Base-by-base conservation (phyloP, 139 green algal genomes). In the Volvox africanus region DNA sequence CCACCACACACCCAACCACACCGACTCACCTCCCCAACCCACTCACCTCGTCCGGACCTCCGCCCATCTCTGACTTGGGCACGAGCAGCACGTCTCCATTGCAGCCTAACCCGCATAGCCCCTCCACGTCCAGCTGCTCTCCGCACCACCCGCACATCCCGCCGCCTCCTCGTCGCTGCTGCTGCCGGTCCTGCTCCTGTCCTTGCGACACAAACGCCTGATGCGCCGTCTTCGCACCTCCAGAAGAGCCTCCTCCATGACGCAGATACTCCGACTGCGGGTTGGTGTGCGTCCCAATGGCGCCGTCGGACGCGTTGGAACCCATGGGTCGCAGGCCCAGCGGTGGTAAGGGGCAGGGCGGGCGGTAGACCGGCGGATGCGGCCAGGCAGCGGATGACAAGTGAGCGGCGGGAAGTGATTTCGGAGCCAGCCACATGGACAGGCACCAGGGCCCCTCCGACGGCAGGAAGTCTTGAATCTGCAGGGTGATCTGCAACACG, bases 81-180 rank as follows among this genome's bases (percentile, higher is more conserved):
- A 79, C 26, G 62, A 71, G 32, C 82, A 36, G 62, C 82, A 36
- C 65, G 0, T 21, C 65, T 11, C 62, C 82, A 9, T 61, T 61
- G 82, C 82, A 88, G 32, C 82, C 82, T 32, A 65, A 26, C 82
- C 36, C 65, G 24, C 82, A 88, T 61, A 88, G 65, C 33, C 82
- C 82, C 21, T 0, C 62, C 12, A 0, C 82, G 2, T 88, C 82
- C 62, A 67, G 26, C 19, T 2, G 22, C 33, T 9, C 61, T 5
- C 82, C 82, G 62, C 82, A 88, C 82, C 82, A 88, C 12, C 65
- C 65, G 65, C 65, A 79, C 33, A 12, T 19, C 81, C 61, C 80
- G 3, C 80, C 24, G 1, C 36, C 36, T 1, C 22, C 36, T 73
- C 1, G 24, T 44, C 28, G 26, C 61, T 61, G 17, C 81, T 87